phyloP scores from a whole-genome alignment of 2,329 filamentous ascomycete species.

The Colletotrichum tabaci region DNA sequence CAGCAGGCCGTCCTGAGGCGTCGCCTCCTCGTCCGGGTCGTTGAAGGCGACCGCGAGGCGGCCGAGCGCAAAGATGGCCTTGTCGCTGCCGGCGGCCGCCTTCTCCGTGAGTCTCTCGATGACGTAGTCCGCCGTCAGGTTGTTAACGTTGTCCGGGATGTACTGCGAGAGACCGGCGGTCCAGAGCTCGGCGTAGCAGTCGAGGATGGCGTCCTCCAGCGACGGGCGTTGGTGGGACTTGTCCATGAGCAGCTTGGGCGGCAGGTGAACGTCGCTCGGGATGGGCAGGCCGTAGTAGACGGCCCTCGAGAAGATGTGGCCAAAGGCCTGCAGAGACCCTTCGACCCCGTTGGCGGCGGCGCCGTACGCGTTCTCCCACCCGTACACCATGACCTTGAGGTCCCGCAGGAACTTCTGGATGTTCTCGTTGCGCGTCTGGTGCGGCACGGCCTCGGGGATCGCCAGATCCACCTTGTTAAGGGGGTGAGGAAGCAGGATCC shows the following conservation, averaged over 20 bases:
- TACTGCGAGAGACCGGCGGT: constrained; percentile 56
- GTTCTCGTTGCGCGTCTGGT: constrained; percentile 33
- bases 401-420: constrained; percentile 33
- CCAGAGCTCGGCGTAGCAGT: constrained; percentile 64
- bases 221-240: constrained; percentile 48
- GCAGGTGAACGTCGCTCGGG: constrained; percentile 47
- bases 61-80: constrained; percentile 85
- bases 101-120: constrained; percentile 75
- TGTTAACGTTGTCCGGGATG: constrained; percentile 46
- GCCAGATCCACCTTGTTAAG: constrained; percentile 50
- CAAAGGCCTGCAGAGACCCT: constrained; percentile 62
- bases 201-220: constrained; percentile 61
- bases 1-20: constrained; percentile 16
- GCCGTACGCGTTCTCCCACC: constrained; percentile 59
- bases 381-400: constrained; percentile 61
- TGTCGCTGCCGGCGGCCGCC: constrained; percentile 86
- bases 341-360: constrained; percentile 62
- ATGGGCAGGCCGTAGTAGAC: constrained; percentile 59
- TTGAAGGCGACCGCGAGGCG: constrained; percentile 78
- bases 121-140: constrained; percentile 59
- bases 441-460: constrained; percentile 55
- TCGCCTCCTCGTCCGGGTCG: constrained; percentile 51
- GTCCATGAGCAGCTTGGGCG: constrained; percentile 51
- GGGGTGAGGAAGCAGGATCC: constrained; percentile 81
- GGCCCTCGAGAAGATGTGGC: constrained; percentile 60